These are phyloP conservation scores for Cryptococcus maquisensis DNA, from an alignment of 1,284 basidiomycete species.

Conservation along the genomic window DNA sequence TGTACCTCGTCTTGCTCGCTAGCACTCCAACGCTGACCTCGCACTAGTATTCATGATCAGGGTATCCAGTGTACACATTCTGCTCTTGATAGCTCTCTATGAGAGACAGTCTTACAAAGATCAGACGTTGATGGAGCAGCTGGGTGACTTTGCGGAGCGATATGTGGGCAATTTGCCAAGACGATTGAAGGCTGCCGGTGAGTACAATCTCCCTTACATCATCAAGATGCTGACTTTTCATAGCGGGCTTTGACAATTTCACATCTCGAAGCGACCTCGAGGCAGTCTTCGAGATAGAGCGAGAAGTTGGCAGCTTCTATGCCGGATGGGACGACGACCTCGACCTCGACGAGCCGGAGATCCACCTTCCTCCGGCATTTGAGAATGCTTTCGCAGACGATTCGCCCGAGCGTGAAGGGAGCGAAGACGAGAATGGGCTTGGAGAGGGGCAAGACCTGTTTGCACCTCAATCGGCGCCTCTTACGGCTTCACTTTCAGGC, in stretches of 20 bases:
- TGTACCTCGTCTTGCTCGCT: constrained; percentile 35
- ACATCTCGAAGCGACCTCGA: constrained; percentile 70
- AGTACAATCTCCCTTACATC: constrained; percentile 34
- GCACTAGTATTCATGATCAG: constrained; percentile 52
- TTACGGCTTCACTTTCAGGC: constrained; percentile 21
- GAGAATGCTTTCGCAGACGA: constrained; percentile 18
- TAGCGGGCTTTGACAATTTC: constrained; percentile 70
- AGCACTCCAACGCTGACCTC: constrained; percentile 4
- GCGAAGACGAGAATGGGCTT: neutral
- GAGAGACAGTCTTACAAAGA: constrained; percentile 69
- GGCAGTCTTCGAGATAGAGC: constrained; percentile 77
- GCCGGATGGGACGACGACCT: constrained; percentile 49
- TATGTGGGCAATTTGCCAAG: constrained; percentile 68
- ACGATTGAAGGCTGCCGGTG: constrained; percentile 65
- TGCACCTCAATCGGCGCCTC: constrained; percentile 13
- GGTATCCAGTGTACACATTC: constrained; percentile 76
- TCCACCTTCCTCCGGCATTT: constrained; percentile 18
- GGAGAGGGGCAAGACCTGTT: neutral
- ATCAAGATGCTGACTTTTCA: constrained; percentile 7
- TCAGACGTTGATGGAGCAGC: constrained; percentile 66
- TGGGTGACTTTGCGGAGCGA: constrained; percentile 62
- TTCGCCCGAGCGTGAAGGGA: neutral
- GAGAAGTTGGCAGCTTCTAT: constrained; percentile 55
- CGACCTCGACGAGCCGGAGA: constrained; percentile 41
- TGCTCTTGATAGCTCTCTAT: constrained; percentile 73